Conservation (phyloP, 805 yeast species). For the Ogataea trehaloabstinens region DNA sequence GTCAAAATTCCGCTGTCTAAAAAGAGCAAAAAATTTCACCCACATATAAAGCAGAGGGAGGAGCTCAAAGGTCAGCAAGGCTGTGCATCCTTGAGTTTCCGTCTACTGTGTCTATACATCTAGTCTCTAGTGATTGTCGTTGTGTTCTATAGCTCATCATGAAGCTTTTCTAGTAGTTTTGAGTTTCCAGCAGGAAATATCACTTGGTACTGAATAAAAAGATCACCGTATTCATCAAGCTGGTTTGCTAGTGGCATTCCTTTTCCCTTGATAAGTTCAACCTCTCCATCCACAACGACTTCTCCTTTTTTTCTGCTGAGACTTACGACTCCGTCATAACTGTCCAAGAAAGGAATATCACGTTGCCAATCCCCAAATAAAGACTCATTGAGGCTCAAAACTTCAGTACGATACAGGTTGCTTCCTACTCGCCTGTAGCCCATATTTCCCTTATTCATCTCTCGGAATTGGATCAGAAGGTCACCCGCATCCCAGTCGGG, state of each 20-base stretch:
- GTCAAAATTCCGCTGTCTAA: slow-evolving; percentile 1
- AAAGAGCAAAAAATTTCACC: slow-evolving; percentile 1
- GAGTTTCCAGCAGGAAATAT: slow-evolving; percentile 40
- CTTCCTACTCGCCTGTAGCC: slow-evolving; percentile 84
- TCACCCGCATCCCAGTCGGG: slow-evolving; percentile 88
- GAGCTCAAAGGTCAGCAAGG: not conserved
- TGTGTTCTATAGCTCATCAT: slow-evolving; percentile 29
- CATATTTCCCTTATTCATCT: slow-evolving; percentile 53
- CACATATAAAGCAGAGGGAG: not conserved
- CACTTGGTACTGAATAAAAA: slow-evolving; percentile 48
- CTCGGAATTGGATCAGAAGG: slow-evolving; percentile 58
- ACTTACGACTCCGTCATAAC: slow-evolving; percentile 42
- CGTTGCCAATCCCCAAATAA: slow-evolving; percentile 79
- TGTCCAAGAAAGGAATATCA: slow-evolving; percentile 63
- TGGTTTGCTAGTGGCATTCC: slow-evolving; percentile 77
- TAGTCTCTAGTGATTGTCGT: no score
- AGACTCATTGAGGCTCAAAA: slow-evolving; percentile 69
- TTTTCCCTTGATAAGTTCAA: slow-evolving; percentile 66
- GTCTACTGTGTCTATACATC: not conserved
- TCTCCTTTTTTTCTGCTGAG: slow-evolving; percentile 52
- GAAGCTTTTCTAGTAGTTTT: slow-evolving; percentile 16
- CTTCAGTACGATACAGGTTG: slow-evolving; percentile 79
- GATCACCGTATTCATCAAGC: slow-evolving; percentile 54
- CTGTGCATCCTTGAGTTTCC: no score
- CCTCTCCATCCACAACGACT: slow-evolving; percentile 60